Evolutionary conservation across 163 green algal genomes (phyloP), one percentile per base, ranked within the genome.

Genomic region (Chloroidium sp.): DNA sequence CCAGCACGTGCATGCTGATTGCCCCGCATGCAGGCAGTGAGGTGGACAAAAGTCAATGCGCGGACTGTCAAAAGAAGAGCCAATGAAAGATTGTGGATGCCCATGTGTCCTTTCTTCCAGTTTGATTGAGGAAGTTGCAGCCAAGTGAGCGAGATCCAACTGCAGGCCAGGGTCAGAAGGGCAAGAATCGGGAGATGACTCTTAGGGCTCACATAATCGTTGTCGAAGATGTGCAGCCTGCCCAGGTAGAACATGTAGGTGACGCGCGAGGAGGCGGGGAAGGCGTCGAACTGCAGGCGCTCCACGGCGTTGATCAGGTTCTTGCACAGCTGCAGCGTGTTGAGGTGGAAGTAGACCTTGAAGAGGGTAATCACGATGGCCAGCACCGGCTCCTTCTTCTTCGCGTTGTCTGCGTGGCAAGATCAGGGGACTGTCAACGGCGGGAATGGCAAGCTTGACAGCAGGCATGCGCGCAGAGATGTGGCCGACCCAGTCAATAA

Each of bases 311-410:
- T 82, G 67, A 93, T 91, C 59, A 94, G 80, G 77, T 90, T 92
- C 79, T 90, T 92, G 84, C 88, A 92, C 81, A 94, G 83, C 4
- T 89, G 86, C 79, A 96, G 79, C 67, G 91, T 95, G 86, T 96
- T 96, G 6, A 97, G 87, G 76, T 86, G 87, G 82, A 97, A 97
- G 85, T 97, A 97, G 1, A 97, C 91, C 84, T 95, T 96, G 83
- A 97, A 94, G 78, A 94, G 90, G 61, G 91, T 82, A 74, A 90
- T 94, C 12, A 95, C 91, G 1, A 97, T 85, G 72, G 89, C 87
- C 76, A 97, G 88, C 1, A 88, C 86, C n/a, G 89, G 90, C 74
- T 92, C 79, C 76, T 90, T 91, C 85, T 97, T 97, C 67, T 82
- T 80, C 61, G 86, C 81, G 79, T 93, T 89, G 61, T 82, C 84